A percentile compares a stretch with the other conserved stretches of the same genome.
Evolutionary conservation across 352 stramenopile species (phyloP).

Genomic region (Pythium scleroteichum): DNA sequence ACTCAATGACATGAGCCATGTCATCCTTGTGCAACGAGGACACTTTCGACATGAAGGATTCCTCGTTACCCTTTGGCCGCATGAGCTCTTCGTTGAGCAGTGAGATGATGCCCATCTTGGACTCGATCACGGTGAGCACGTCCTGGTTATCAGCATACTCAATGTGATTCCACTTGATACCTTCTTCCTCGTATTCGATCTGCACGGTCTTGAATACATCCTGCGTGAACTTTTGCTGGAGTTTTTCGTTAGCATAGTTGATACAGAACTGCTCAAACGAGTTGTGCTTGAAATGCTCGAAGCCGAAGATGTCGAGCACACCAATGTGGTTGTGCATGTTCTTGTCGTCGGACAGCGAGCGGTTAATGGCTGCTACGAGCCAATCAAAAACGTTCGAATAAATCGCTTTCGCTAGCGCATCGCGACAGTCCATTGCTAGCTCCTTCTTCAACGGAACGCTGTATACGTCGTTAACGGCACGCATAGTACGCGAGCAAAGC

Average conservation of each 20-base stretch:
- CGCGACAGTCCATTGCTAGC: constrained; percentile 78
- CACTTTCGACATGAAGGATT: constrained; percentile 86
- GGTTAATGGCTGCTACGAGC: constrained; percentile 92
- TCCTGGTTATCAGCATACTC: constrained; percentile 91
- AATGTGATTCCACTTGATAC: constrained; percentile 91
- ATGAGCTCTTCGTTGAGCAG: constrained; percentile 91
- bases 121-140: constrained; percentile 86
- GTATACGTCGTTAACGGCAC: constrained; percentile 53
- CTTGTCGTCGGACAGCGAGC: constrained; percentile 75
- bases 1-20: constrained; percentile 83
- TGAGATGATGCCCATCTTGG: constrained; percentile 87
- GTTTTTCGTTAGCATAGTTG: constrained; percentile 85
- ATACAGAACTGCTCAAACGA: constrained; percentile 88
- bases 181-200: constrained; percentile 95
- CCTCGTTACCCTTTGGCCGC: constrained; percentile 83
- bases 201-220: constrained; percentile 96
- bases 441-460: constrained; percentile 53
- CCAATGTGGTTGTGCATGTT: constrained; percentile 90
- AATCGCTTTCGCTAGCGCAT: constrained; percentile 93
- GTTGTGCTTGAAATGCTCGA: constrained; percentile 98
- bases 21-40: constrained; percentile 84
- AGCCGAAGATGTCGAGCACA: constrained; percentile 99
- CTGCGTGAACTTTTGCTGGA: constrained; percentile 91
- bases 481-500: constrained; percentile 91
- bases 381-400: constrained; percentile 94